Evolutionary conservation across 2,329 filamentous ascomycete genomes (phyloP).

Genomic region (Bipolaris oryzae): DNA sequence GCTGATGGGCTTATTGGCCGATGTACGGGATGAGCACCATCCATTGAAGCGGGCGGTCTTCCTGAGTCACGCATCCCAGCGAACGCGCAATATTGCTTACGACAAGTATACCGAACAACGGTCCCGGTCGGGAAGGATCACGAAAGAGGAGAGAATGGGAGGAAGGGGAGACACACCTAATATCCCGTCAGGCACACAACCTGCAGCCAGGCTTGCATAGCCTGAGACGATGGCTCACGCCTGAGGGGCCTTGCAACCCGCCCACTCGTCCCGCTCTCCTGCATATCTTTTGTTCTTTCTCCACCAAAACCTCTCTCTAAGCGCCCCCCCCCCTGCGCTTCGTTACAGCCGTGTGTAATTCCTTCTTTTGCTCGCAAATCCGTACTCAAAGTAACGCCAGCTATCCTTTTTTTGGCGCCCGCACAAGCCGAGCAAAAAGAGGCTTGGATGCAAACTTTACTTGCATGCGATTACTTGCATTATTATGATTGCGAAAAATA

Average conservation of each 20-base stretch:
- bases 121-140: no score
- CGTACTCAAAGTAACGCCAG: no score
- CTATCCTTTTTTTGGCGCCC: constrained; percentile 1
- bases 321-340: background rate
- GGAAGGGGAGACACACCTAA: background rate
- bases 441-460: no score
- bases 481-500: no score
- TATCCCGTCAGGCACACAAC: background rate
- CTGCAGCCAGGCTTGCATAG: constrained; percentile 5
- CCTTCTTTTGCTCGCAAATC: background rate
- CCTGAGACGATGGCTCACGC: constrained; percentile 9
- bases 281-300: constrained; percentile 5
- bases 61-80: no score
- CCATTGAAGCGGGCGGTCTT: no score
- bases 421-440: background rate
- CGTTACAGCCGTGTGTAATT: background rate
- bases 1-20: background rate
- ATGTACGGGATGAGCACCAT: constrained; percentile 1
- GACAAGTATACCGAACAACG: no score
- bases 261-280: constrained; percentile 11
- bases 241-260: constrained; percentile 2
- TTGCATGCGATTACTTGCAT: no score
- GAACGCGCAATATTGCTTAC: no score
- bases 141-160: background rate
- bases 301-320: background rate